Base-by-base conservation (phyloP, 805 yeast species). In the Schizosaccharomyces osmophilus region DNA sequence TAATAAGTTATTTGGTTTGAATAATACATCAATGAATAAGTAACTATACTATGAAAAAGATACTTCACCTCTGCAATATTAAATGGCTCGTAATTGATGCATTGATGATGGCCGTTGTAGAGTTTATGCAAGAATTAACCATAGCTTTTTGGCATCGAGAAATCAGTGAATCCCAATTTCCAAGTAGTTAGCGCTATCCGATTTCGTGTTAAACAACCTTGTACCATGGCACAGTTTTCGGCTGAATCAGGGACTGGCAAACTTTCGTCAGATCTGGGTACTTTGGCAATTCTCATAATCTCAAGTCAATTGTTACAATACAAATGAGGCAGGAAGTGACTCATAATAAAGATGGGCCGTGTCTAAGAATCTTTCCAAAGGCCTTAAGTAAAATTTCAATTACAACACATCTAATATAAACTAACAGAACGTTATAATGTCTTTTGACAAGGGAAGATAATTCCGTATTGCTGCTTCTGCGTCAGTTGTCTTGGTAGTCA, bases 61-160 rank as follows among this genome's bases (percentile, higher is more conserved):
- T 1, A 8, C 8, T 17, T 45, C 65, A 77, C 63, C 69, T 75
- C 70, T 64, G 71, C 69, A 57, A 74, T 67, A 68, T 88, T 90
- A 48, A 75, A 69, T 22, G 90, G 72, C 61, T 84, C 86, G 42
- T 94, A 95, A 67, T 93, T 93, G 45, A 76, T 68, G 68, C 93
- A 84, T 86, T 84, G 29, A 85, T 71, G 26, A 87, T 73, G 0
- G 95, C 83, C 0, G 96, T 85, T 39, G 84, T 73, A 0, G 96
- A 84, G 68, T 93, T 90, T 65, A 90, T 82, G 67, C 93, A 85
- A 1, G 86, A 78, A 68, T 93, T 93, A 24, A 85, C 82, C 58
- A 84, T 75, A 62, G 90, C 77, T 70, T 90, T 93, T 66, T 82
- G 83, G 65, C 82, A 73, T 71, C 87, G 95, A 1, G 81, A 58